Percentiles rank a stretch among this genome's conserved stretches.
Conservation (phyloP, 1,284 basidiomycete genomes). For the Bondarzewia mesenterica region DNA sequence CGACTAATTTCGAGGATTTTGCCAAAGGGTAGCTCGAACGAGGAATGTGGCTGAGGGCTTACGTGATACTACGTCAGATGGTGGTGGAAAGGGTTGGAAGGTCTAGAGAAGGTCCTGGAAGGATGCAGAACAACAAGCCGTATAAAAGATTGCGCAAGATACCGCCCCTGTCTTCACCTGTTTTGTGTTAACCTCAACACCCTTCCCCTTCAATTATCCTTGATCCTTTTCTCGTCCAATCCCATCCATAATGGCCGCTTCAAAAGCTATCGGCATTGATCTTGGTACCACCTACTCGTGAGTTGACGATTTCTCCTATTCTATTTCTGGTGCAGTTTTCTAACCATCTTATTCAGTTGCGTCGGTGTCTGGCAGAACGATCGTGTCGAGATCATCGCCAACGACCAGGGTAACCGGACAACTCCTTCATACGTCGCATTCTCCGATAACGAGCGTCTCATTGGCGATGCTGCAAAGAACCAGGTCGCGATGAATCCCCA, state of each 20-base stretch:
- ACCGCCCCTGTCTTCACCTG: constrained; percentile 7
- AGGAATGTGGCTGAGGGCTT: too few relatives aligned
- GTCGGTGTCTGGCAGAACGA: constrained; percentile 98
- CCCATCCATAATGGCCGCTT: constrained; percentile 34
- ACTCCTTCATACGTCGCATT: constrained; percentile 94
- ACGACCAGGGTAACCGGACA: constrained; percentile 97
- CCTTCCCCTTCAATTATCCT: constrained; percentile 8
- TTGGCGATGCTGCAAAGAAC: constrained; percentile 95
- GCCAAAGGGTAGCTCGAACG: too few relatives aligned
- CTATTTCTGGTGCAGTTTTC: constrained; percentile 8
- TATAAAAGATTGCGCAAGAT: constrained; percentile 24
- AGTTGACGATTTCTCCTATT: constrained; percentile 23
- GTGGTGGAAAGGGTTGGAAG: constrained; percentile 26
- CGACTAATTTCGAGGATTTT: too few relatives aligned
- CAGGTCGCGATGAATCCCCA: constrained; percentile 85
- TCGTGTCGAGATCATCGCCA: constrained; percentile 96
- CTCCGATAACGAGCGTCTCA: constrained; percentile 89
- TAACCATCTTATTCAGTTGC: constrained; percentile 36
- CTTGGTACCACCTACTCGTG: constrained; percentile 83
- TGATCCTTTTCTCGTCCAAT: constrained; percentile 6
- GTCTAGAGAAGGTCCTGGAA: constrained; percentile 30
- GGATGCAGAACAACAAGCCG: constrained; percentile 20
- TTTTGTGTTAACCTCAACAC: constrained; percentile 13
- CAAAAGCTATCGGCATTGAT: constrained; percentile 92
- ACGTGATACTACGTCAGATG: constrained; percentile 16